Evolutionary conservation across 352 stramenopile genomes (phyloP), one percentile per base, ranked within the genome.

Genomic region (Globisporangium canariense): DNA sequence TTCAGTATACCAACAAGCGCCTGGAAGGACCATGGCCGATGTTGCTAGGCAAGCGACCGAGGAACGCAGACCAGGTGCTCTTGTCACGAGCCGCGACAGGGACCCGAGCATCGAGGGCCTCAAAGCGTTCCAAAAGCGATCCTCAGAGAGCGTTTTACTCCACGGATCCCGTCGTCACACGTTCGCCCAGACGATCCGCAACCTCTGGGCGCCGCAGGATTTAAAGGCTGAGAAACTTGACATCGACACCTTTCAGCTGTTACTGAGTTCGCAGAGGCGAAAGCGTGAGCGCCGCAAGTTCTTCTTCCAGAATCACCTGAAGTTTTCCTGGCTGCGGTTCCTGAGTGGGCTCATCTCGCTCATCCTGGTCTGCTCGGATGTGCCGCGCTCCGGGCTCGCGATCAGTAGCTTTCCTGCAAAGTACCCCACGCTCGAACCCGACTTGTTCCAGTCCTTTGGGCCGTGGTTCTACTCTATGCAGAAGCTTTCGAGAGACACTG

Each of bases 321-420:
- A 25, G 8, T 65, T 65, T 8, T 59, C 47, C 0, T 65, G 59
- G 59, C 25, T 58, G 2, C 59, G 49, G 2, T 65, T 65, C 36
- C 5, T 65, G n/a, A 46, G 49, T 18, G 49, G 59, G 2, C 28
- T 69, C 16, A 40, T 71, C 2, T 80, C 73, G 10, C 62, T 80
- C 10, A 60, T 45, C 3, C 56, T 80, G 8, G 70, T 74, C 9
- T 75, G 74, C 52, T 70, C 73, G 0, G 73, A 80, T 28, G 60
- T 80, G 4, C 52, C 71, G 13, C 68, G 74, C 4, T 73, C 65
- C 0, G 74, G 74, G 5, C 55, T 81, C n/a, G 71, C 60, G 3
- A 65, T 81, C 13, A 66, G 36, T 2, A 47, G 60, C 10, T 46
- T 76, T 3, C 28, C 56, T 34, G 11, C n/a, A 3, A 38, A 50